Base-by-base conservation (phyloP, 179 eudicot genomes). In the Beta macrorhiza region DNA sequence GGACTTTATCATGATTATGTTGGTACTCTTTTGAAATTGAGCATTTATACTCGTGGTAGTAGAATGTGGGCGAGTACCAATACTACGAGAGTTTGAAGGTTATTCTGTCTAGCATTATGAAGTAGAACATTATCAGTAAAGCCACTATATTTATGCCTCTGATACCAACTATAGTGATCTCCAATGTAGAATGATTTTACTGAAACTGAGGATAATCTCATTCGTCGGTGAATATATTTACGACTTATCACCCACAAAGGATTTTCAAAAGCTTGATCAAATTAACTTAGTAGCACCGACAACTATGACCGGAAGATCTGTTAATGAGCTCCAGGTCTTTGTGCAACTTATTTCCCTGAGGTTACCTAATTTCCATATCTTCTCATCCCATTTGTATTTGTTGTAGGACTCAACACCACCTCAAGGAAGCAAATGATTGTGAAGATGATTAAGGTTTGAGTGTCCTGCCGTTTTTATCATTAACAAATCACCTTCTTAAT, bases 351-450 rank as follows among this genome's bases (percentile, higher is more conserved):
- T 69, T 62, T 55, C 1, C 22, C 16, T n/a, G 16, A 22, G 64
- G 49, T 72, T 72, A 51, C 7, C 58, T 6, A 74, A 17, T 63
- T 25, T 22, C 7, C 37, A 29, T 51, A 17, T 74, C 62, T 29
- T 42, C 45, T 74, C 77, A 45, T 67, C 71, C 72, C 56, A 22
- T 29, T 51, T 52, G 45, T 57, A 52, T 67, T 45, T 59, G 4
- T 81, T 69, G 80, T 79, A 82, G 84, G 84, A 68, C 55, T 67
- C 62, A 81, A 22, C 72, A 82, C n/a, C 84, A 82, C 71, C 80
- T 82, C 80, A 82, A 58, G 77, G 84, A 82, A 70, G 84, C 80
- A 49, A 82, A 53, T 29, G 80, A 77, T 61, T 49, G 63, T 20
- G 63, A 72, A 29, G 80, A 77, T 37, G 80, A 81, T 45, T 82